Evolutionary conservation across 768 basidiomycete genomes (phyloP).

Genomic region (Boletus rubroflammeus): DNA sequence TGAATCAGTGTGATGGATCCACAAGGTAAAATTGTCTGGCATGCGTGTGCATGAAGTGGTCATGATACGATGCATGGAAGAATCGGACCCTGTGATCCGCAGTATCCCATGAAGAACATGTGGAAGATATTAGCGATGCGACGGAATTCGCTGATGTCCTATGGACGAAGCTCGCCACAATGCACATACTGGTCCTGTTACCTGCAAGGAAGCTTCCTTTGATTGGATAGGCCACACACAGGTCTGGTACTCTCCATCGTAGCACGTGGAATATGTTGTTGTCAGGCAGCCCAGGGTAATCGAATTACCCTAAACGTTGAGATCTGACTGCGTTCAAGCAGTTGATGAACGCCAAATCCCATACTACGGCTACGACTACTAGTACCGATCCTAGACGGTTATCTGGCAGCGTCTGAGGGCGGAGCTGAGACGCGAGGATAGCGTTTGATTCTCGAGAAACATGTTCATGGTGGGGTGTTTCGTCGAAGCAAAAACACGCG

Average conservation of each 20-base stretch:
- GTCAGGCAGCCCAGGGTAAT: not conserved
- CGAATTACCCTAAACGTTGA: too few species aligned
- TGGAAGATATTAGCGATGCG: not conserved
- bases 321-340: not conserved
- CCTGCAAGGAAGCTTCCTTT: not conserved
- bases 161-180: not conserved
- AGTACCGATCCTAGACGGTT: not conserved
- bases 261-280: not conserved
- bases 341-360: too few species aligned
- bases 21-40: too few species aligned
- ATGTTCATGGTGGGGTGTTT: not conserved
- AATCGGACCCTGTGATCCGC: not conserved
- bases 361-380: not conserved
- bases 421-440: not conserved
- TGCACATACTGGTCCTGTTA: not conserved
- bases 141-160: not conserved
- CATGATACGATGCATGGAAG: not conserved
- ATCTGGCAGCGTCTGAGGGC: not conserved
- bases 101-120: not conserved
- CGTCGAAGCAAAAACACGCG: slow-evolving; percentile 12
- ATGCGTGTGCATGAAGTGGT: not conserved
- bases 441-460: not conserved
- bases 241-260: not conserved
- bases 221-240: not conserved
- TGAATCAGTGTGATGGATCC: too few species aligned